Base-by-base conservation (phyloP, 75 land plant species). In the Cunninghamia lanceolata region DNA sequence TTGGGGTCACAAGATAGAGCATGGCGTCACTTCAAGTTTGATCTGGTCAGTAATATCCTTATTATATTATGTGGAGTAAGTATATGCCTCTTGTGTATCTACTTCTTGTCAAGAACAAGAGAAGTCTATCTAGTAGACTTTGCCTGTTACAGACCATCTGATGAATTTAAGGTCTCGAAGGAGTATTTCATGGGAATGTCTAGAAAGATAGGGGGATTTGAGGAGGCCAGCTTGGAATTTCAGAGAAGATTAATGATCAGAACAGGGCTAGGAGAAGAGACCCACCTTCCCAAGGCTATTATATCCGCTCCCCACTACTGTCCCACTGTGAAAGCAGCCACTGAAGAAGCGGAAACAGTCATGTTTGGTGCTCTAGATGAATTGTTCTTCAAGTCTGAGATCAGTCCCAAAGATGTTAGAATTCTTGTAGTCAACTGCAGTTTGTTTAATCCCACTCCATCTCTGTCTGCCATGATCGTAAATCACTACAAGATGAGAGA, bases 311-410 rank as follows among this genome's bases (percentile, higher is more conserved):
- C 92, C n/a, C 92, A 87, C 19, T 46, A 35, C 21, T 84, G 85
- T 87, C 91, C 92, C 14, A 85, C 83, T 45, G 86, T 91, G 92
- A 82, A 70, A 19, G 92, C 86, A 56, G 92, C 92, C 28, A 85
- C 89, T 34, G 36, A 83, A 68, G 92, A 91, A 80, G 92, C 92
- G 4, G 89, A 88, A 77, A 73, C 17, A 30, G 92, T 90, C 47
- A 90, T 91, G 92, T 90, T 90, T 83, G 92, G 92, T 21, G 92
- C 92, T 53, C 38, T 91, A 5, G 92, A 91, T 81, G 89, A 91
- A 34, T 85, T 91, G 17, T 87, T 91, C 34, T 45, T 6, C 45
- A 91, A 91, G 53, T 88, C 89, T 3, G 85, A 63, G 9, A 32
- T 91, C 80, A 90, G 68, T 35, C 92, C 92, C 34, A 90, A 88